Conservation (phyloP, 495 filamentous ascomycete genomes). For the Pyrenula aspistea region DNA sequence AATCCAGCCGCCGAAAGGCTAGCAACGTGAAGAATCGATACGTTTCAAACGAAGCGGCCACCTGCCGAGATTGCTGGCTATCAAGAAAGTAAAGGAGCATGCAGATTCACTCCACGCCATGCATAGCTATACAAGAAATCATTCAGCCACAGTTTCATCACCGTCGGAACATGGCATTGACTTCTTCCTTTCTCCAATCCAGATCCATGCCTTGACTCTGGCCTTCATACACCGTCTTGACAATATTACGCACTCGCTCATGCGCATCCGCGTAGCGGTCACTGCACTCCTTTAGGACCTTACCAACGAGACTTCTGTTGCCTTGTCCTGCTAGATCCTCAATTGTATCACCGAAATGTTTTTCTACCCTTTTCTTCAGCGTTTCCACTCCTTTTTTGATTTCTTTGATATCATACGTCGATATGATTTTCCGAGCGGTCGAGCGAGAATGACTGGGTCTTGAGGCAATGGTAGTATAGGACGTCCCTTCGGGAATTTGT, state of each 20-base stretch:
- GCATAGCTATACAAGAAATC: neutral
- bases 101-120: no score
- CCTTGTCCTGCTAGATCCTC: constrained; percentile 42
- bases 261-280: constrained; percentile 61
- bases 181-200: constrained; percentile 49
- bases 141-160: constrained; percentile 2
- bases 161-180: constrained; percentile 36
- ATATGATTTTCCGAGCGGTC: constrained; percentile 73
- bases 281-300: constrained; percentile 75
- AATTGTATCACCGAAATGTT: constrained; percentile 86
- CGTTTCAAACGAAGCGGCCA: no score
- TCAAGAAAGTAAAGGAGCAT: neutral
- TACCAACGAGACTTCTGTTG: constrained; percentile 55
- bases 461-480: constrained; percentile 38
- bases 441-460: constrained; percentile 68
- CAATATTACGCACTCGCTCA: constrained; percentile 53
- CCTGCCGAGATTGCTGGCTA: no score
- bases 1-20: no score
- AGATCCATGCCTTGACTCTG: constrained; percentile 35
- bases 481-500: neutral
- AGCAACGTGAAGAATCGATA: no score
- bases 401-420: constrained; percentile 69
- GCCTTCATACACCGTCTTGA: constrained; percentile 50
- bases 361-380: constrained; percentile 81
- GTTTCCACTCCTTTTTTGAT: constrained; percentile 74